Base-by-base conservation (phyloP, 805 yeast species). In the Priceomyces melissophilus region DNA sequence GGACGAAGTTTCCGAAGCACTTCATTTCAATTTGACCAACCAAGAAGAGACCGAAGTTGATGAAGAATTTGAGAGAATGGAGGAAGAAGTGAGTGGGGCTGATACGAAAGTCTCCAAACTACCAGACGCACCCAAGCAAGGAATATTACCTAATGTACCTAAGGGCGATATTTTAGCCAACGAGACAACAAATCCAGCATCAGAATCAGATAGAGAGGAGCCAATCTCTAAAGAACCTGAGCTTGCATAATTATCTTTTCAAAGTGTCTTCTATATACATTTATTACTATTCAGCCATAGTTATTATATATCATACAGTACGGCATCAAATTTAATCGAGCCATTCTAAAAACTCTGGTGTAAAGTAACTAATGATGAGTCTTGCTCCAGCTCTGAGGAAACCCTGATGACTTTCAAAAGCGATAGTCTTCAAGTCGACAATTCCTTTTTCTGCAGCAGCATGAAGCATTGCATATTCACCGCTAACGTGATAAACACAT, bases 391-490 rank as follows among this genome's bases (percentile, higher is more conserved):
- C 99, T 63, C 99, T 79, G 46, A 91, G 73, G 56, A 87, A 83
- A 1, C 99, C 97, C 47, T 87, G 75, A 53, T 93, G 96, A 36
- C 93, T 70, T 68, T 93, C 99, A 54, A 85, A 86, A 0, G 89
- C 85, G 79, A 74, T 81, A 64, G 43, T 80, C 65, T 87, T 84
- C 63, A 93, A 75, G 61, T 91, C 97, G 45, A 84, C 86, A 45
- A 90, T 76, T 30, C 95, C 95, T 73, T 89, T 89, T 56, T 89
- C 97, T 25, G 97, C 97, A 39, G 96, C 98, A 6, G 99, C 99
- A 58, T 90, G 96, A 48, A 93, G 65, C 99, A 93, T 93, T 26
- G 98, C 97, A 58, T 78, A 93, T 66, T 93, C 99, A 31, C 99
- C 99, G 60, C 91, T 81, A 16, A 93, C 99, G 63, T 93, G 99